Conservation (phyloP, 1,284 basidiomycete genomes). For the Gastroboletus turbinatus region DNA sequence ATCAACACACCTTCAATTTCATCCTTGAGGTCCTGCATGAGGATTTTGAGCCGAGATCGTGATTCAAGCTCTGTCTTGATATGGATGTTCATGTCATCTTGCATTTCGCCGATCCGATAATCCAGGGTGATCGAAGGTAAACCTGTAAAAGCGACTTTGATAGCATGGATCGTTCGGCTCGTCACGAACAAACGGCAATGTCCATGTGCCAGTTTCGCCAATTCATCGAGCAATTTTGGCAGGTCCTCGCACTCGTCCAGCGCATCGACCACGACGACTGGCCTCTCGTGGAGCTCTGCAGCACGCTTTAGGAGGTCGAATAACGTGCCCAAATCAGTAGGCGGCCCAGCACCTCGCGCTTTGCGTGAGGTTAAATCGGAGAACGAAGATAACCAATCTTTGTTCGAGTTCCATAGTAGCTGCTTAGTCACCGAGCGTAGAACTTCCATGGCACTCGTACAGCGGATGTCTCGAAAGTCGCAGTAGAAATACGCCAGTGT, state of each 20-base stretch:
- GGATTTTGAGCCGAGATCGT: not conserved
- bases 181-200: not conserved
- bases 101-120: not conserved
- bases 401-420: not conserved
- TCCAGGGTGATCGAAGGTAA: not conserved
- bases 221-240: not conserved
- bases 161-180: not conserved
- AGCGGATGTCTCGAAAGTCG: constrained; percentile 3
- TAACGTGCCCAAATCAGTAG: not conserved
- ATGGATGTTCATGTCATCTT: constrained; percentile 2
- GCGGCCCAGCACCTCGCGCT: not conserved
- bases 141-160: not conserved
- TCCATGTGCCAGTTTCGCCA: not conserved
- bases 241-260: constrained; percentile 13
- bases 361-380: not conserved
- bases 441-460: not conserved
- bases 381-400: constrained; percentile 3
- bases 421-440: constrained; percentile 8
- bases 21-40: not conserved
- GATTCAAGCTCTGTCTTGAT: not conserved
- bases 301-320: constrained; percentile 3
- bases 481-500: constrained; percentile 13
- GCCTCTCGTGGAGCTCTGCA: not conserved
- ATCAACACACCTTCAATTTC: not conserved
- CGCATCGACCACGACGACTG: constrained; percentile 12